These are phyloP conservation scores for Plasmodium cynomolgi DNA, from an alignment of 169 alveolate species.

Conservation along the genomic window DNA sequence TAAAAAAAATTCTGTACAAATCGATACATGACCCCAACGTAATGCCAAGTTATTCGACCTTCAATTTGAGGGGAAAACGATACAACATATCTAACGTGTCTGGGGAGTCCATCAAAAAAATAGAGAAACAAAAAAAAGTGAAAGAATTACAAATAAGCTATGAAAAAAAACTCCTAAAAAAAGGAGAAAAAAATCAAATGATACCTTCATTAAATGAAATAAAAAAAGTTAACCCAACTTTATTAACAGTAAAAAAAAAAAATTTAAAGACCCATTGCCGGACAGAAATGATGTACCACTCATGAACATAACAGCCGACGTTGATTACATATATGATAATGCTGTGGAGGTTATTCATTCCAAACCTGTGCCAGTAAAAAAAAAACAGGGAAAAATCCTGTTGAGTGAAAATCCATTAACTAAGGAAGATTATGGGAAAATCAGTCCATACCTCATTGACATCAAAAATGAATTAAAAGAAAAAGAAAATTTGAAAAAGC, in stretches of 20 bases:
- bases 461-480: slow-evolving; percentile 66
- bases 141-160: slow-evolving; percentile 47
- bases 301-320: slow-evolving; percentile 64
- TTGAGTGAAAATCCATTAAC: slow-evolving; percentile 52
- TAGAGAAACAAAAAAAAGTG: slow-evolving; percentile 53
- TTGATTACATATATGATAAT: slow-evolving; percentile 72
- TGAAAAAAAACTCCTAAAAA: slow-evolving; percentile 65
- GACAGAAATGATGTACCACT: slow-evolving; percentile 66
- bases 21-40: slow-evolving; percentile 73
- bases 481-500: slow-evolving; percentile 72
- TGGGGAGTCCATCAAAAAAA: slow-evolving; percentile 48
- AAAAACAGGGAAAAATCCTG: slow-evolving; percentile 36
- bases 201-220: slow-evolving; percentile 64
- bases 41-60: slow-evolving; percentile 75
- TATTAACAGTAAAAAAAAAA: slow-evolving; percentile 59
- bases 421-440: slow-evolving; percentile 71
- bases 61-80: slow-evolving; percentile 73
- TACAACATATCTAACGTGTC: slow-evolving; percentile 58
- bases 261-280: slow-evolving; percentile 68
- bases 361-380: slow-evolving; percentile 44
- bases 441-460: slow-evolving; percentile 62
- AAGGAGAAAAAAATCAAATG: slow-evolving; percentile 72
- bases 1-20: slow-evolving; percentile 64
- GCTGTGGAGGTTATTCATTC: slow-evolving; percentile 71
- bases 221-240: slow-evolving; percentile 52